phyloP scores from a whole-genome alignment of 2,329 filamentous ascomycete genomes.

The Annulohypoxylon truncatum region DNA sequence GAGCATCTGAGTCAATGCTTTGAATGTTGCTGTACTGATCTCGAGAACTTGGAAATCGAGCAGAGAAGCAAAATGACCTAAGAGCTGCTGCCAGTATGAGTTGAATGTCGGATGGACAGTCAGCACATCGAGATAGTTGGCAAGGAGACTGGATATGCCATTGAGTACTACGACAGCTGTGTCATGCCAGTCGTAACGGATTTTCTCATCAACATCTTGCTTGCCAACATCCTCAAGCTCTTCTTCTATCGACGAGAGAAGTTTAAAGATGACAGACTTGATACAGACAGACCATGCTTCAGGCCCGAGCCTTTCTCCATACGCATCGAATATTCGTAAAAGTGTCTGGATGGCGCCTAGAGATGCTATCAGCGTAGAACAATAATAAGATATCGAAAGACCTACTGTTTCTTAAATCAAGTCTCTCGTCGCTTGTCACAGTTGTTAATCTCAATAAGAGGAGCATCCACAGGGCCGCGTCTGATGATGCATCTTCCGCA shows the following conservation, averaged over 20 bases:
- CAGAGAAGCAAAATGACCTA: constrained; percentile 74
- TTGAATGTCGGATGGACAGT: constrained; percentile 74
- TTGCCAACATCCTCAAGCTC: constrained; percentile 59
- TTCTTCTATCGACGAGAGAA: constrained; percentile 76
- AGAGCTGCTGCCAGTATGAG: constrained; percentile 78
- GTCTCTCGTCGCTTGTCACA: constrained; percentile 76
- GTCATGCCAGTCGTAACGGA: constrained; percentile 73
- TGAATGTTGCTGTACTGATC: constrained; percentile 77
- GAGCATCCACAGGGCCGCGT: constrained; percentile 82
- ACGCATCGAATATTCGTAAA: constrained; percentile 90
- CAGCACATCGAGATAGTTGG: constrained; percentile 80
- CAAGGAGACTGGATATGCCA: constrained; percentile 78
- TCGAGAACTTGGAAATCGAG: constrained; percentile 73
- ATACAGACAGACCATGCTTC: constrained; percentile 88
- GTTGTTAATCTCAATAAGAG: constrained; percentile 77
- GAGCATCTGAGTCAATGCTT: constrained; percentile 73
- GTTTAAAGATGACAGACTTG: constrained; percentile 81
- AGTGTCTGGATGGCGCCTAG: constrained; percentile 86
- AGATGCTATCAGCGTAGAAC: constrained; percentile 53
- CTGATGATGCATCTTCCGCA: constrained; percentile 69
- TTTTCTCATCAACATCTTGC: constrained; percentile 54
- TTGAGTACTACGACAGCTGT: constrained; percentile 80
- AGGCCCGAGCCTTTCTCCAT: constrained; percentile 81
- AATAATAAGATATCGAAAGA: constrained; percentile 30
- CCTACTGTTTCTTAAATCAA: constrained; percentile 81